phyloP scores from a whole-genome alignment of 495 filamentous ascomycete species.

The Penicillium silybi region DNA sequence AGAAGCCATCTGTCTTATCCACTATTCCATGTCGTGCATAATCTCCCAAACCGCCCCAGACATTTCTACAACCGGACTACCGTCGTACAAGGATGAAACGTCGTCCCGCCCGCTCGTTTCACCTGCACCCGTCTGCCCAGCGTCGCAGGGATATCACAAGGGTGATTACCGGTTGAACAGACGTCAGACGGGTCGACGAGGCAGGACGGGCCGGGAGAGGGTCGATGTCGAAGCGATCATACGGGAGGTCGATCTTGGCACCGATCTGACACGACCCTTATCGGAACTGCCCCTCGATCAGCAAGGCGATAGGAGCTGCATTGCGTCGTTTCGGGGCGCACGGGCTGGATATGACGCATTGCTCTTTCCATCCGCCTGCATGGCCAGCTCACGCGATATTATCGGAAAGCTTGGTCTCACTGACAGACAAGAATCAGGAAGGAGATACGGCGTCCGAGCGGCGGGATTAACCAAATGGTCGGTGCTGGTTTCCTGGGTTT shows the following conservation, averaged over 20 bases:
- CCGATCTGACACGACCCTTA: conserved; percentile 15
- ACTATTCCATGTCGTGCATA: conserved; percentile 17
- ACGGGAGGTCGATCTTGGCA: conserved; percentile 1
- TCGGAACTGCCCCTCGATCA: conserved; percentile 1
- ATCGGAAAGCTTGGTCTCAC: conserved; percentile 1
- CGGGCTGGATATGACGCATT: neutral
- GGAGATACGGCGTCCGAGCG: conserved; percentile 4
- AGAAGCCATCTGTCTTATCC: conserved; percentile 28
- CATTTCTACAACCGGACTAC: neutral
- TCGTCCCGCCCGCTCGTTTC: conserved; percentile 17
- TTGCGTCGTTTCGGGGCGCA: neutral
- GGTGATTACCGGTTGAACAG: neutral
- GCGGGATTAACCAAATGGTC: no score
- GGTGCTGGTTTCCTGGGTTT: conserved; percentile 4
- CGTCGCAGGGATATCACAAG: neutral
- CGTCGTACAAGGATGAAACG: neutral
- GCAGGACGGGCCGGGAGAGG: neutral
- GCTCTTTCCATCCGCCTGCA: conserved; percentile 4
- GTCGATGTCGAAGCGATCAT: neutral
- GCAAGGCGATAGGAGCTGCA: neutral
- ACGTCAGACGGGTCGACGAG: conserved; percentile 7
- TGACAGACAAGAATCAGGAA: neutral
- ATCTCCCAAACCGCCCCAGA: conserved; percentile 4
- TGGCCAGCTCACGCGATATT: conserved; percentile 1
- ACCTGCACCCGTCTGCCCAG: conserved; percentile 2